Percentiles rank a stretch among this genome's conserved stretches.
phyloP scores from a whole-genome alignment of 352 stramenopile genomes.

The Phytopythium sindhum region DNA sequence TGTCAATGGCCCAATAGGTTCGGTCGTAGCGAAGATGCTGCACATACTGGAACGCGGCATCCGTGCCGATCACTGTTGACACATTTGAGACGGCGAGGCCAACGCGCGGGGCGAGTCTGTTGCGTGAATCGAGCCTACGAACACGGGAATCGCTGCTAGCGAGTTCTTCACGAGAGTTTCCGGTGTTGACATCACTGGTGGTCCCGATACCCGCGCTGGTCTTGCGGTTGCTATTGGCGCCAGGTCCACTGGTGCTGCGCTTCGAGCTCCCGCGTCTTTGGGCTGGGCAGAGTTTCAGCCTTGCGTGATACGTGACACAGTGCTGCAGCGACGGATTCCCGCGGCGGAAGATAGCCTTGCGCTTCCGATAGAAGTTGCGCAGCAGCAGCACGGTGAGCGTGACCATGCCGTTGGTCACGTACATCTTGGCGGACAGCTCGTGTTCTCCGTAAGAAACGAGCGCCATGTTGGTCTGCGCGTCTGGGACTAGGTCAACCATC shows the following conservation, averaged over 20 bases:
- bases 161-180: neutral
- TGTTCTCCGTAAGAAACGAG: neutral
- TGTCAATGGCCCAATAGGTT: slow-evolving; percentile 1
- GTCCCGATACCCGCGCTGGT: neutral
- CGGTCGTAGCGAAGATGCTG: slow-evolving; percentile 11
- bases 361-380: slow-evolving; percentile 2
- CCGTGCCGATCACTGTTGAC: too few species aligned
- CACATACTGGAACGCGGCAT: neutral
- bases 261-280: neutral
- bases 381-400: neutral
- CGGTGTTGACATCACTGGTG: too few species aligned
- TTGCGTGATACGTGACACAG: neutral
- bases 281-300: neutral
- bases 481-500: slow-evolving; percentile 1
- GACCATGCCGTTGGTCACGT: slow-evolving; percentile 1
- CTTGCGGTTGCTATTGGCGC: neutral
- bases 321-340: neutral
- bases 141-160: neutral
- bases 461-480: neutral
- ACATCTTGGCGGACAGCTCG: slow-evolving; percentile 1
- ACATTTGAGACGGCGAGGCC: neutral
- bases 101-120: neutral
- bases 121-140: neutral
- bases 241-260: too few species aligned
- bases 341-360: neutral